Conservation (phyloP, 2,329 filamentous ascomycete genomes). For the Chrysosphaeria jannelii region DNA sequence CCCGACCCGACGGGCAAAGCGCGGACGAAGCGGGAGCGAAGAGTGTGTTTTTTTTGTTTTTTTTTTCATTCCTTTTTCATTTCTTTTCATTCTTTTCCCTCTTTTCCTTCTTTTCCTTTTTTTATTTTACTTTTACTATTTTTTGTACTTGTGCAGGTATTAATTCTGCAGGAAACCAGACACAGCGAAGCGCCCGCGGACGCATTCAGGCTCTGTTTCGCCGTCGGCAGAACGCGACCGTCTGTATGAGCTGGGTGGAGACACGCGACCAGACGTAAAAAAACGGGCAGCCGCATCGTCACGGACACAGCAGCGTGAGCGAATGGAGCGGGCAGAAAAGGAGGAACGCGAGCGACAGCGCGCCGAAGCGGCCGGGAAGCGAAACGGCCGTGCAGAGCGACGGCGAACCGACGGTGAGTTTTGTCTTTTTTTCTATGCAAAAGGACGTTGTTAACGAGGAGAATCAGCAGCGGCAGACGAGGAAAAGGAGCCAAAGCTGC, state of each 20-base stretch:
- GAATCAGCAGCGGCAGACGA: conserved; percentile 50
- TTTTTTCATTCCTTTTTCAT: no score
- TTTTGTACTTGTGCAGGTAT: background rate
- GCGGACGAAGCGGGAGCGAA: conserved; percentile 72
- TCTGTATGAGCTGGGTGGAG: conserved; percentile 40
- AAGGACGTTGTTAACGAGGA: conserved; percentile 14
- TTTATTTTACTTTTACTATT: background rate
- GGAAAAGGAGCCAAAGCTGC: no score
- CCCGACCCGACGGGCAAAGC: conserved; percentile 36
- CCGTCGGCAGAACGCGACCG: conserved; percentile 24
- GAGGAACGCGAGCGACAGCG: conserved; percentile 52
- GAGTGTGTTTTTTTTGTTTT: conserved; percentile 48
- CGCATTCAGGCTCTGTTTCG: conserved; percentile 41
- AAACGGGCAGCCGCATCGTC: conserved; percentile 14
- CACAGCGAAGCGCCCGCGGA: conserved; percentile 54
- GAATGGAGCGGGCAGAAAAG: conserved; percentile 38
- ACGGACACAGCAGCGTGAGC: conserved; percentile 20
- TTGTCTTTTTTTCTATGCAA: no score
- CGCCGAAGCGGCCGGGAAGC: conserved; percentile 44
- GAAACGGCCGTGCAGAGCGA: conserved; percentile 56
- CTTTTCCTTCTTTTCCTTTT: no score
- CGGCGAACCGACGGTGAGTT: conserved; percentile 48
- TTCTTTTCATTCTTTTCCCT: no score
- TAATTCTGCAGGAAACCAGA: conserved; percentile 29
- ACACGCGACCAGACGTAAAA: conserved; percentile 21